Evolutionary conservation across 2,329 filamentous ascomycete genomes (phyloP).

Genomic region (Trichoderma sp.): DNA sequence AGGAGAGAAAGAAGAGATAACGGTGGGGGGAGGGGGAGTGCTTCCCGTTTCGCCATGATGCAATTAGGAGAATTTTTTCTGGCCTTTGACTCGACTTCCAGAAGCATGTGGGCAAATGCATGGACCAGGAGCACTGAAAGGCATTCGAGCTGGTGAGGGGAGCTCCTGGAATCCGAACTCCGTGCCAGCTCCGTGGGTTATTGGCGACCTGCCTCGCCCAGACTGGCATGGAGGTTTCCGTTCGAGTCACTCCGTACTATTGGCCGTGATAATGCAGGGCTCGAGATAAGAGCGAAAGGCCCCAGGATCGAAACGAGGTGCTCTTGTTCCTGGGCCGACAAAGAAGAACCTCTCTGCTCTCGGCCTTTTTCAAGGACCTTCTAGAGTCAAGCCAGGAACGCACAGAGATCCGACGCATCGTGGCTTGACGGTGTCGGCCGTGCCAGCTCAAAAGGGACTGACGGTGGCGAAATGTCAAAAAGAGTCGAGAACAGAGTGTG

Average conservation of each 20-base stretch:
- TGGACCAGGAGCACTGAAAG: slow-evolving; percentile 10
- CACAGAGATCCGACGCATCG: neutral
- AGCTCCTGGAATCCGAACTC: slow-evolving; percentile 4
- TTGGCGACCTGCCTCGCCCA: neutral
- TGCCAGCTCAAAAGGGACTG: neutral
- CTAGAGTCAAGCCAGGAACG: slow-evolving; percentile 6
- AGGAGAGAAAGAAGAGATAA: slow-evolving; percentile 12
- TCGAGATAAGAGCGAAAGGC: neutral
- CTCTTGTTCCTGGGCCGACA: neutral
- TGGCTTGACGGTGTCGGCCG: slow-evolving; percentile 9
- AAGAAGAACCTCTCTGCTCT: neutral
- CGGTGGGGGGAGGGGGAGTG: slow-evolving; percentile 15
- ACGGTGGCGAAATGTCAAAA: slow-evolving; percentile 17
- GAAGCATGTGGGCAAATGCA: slow-evolving; percentile 27
- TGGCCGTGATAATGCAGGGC: neutral
- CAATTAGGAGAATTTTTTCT: slow-evolving; percentile 27
- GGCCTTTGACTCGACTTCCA: slow-evolving; percentile 3
- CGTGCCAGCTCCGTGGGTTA: neutral
- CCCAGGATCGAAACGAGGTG: neutral
- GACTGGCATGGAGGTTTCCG: neutral
- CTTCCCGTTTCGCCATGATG: slow-evolving; percentile 21
- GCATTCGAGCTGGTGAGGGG: neutral
- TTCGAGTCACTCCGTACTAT: neutral
- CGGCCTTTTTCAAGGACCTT: neutral
- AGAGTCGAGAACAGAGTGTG: slow-evolving; percentile 2